Base-by-base conservation (phyloP, 495 filamentous ascomycete genomes). In the Hyaloscypha bicolor region DNA sequence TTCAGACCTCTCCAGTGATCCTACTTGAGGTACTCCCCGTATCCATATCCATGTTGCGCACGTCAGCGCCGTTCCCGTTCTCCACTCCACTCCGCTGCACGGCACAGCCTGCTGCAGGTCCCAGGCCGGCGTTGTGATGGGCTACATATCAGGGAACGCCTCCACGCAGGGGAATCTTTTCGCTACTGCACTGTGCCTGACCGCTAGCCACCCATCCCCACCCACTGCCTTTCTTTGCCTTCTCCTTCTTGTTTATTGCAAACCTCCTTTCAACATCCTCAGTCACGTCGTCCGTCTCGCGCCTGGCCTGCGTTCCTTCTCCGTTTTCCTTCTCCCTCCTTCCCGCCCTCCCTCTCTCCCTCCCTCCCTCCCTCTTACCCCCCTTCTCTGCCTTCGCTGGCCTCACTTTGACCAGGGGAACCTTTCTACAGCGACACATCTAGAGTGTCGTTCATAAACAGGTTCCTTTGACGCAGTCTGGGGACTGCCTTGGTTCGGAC, bases 391-490 rank as follows among this genome's bases (percentile, higher is more conserved):
- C 19, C 37, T 61, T 61, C 37, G 6, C 37, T 30, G 31, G 35
- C 37, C 37, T 16, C 33, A n/a, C 58, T 37, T 29, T 42, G 21
- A 29, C 19, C 16, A 31, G 33, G 35, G 59, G 19, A 48, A 8
- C 48, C 33, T 48, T 30, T 61, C 30, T 61, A n/a, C 19, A 16
- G 19, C 35, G 59, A 22, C n/a, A 35, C 59, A 61, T 45, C 37
- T 61, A 61, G 37, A 61, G 59, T 61, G 59, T 55, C 35, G 32
- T 55, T 56, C 48, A 56, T 64, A 55, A 37, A 22, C 21, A 64
- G 6, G 1, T n/a, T 52, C 19, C 25, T 25, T 32, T 6, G 3
- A 37, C 25, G 61, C 61, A 35, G 42, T 52, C 45, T 63, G 42
- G 63, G 9, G 52, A 56, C 63, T 56, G 5, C 51, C 31, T 56